These are phyloP conservation scores for Cadophora sp. DNA, from an alignment of 2,329 filamentous ascomycete genomes.

Conservation along the genomic window DNA sequence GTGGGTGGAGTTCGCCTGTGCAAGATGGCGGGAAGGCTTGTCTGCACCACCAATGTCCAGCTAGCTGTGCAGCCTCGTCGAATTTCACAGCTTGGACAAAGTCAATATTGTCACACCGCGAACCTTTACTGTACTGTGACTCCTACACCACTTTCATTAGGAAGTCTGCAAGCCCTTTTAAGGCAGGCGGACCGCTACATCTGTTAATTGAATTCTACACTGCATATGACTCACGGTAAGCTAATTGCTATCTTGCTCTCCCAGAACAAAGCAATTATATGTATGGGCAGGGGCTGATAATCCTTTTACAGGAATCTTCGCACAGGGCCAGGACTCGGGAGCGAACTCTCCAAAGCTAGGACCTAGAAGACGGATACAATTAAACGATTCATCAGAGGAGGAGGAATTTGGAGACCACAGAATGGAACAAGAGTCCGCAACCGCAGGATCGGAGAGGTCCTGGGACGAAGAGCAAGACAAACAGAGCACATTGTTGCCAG, in stretches of 20 bases:
- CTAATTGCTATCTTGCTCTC: background rate
- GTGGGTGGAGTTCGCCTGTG: background rate
- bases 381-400: conserved; percentile 27
- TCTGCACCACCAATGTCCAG: background rate
- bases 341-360: background rate
- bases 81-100: background rate
- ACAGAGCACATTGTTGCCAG: conserved; percentile 39
- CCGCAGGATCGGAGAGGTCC: conserved; percentile 30
- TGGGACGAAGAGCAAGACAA: conserved; percentile 33
- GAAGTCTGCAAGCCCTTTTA: background rate
- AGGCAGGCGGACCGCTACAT: background rate
- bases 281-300: background rate
- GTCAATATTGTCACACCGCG: conserved; percentile 8
- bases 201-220: conserved; percentile 7
- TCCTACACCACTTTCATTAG: background rate
- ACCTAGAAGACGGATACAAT: background rate
- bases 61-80: conserved; percentile 10
- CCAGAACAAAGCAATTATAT: conserved; percentile 3
- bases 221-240: conserved; percentile 14
- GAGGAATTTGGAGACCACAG: conserved; percentile 32
- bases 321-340: background rate
- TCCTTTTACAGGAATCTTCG: background rate
- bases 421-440: conserved; percentile 21
- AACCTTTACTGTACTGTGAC: background rate
- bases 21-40: conserved; percentile 3